These are phyloP conservation scores for Cadophora sp. DNA, from an alignment of 2,329 filamentous ascomycete species.

Conservation along the genomic window DNA sequence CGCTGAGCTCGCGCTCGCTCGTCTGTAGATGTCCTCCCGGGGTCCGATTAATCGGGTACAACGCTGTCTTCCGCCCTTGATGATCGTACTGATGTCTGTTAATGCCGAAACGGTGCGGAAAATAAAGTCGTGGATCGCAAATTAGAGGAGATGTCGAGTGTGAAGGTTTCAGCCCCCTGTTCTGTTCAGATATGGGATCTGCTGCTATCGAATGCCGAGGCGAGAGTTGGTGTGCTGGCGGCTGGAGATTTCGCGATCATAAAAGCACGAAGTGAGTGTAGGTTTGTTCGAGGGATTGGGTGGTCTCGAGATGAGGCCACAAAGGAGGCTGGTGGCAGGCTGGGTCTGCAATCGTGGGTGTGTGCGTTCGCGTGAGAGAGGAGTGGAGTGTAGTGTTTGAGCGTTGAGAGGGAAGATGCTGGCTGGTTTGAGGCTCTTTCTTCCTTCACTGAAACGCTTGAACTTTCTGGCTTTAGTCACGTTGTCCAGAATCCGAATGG, in stretches of 20 bases:
- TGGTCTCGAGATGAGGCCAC: constrained; percentile 31
- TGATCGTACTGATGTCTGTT: constrained; percentile 20
- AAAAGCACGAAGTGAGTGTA: constrained; percentile 16
- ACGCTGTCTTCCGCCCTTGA: constrained; percentile 19
- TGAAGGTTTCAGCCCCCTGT: constrained; percentile 39
- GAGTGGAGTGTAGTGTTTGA: constrained; percentile 17
- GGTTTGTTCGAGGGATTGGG: constrained; percentile 21
- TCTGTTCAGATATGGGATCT: constrained; percentile 26
- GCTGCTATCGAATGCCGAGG: constrained; percentile 31
- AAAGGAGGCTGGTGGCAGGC: constrained; percentile 7
- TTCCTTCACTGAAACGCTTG: constrained; percentile 20
- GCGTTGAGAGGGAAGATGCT: not conserved
- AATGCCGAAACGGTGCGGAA: constrained; percentile 29
- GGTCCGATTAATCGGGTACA: constrained; percentile 17
- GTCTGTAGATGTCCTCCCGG: constrained; percentile 22
- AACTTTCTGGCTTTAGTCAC: constrained; percentile 14
- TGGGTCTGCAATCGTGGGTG: not conserved
- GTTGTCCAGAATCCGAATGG: constrained; percentile 11
- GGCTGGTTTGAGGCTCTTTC: constrained; percentile 25
- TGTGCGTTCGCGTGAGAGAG: constrained; percentile 20
- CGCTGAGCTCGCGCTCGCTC: constrained; percentile 40
- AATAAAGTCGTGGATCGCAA: constrained; percentile 33
- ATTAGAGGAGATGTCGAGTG: constrained; percentile 30
- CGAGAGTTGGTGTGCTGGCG: constrained; percentile 13
- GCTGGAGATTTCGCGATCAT: constrained; percentile 14